A percentile compares a stretch with the other conserved stretches of the same genome.
Conservation (phyloP, 2,329 filamentous ascomycete genomes). For the Endocalyx cinctus region DNA sequence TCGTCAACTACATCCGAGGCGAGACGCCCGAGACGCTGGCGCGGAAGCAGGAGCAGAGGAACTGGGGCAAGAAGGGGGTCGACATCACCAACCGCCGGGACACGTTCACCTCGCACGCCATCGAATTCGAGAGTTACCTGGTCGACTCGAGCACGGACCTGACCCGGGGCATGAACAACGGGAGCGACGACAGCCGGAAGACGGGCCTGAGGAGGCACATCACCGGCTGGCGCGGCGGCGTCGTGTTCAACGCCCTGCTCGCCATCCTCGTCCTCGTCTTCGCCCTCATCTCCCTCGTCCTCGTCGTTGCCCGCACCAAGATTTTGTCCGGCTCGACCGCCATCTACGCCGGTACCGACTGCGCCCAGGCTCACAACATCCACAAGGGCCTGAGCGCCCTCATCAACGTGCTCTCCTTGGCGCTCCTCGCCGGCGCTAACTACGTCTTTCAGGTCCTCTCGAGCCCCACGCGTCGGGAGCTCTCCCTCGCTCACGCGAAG, state of each 20-base stretch:
- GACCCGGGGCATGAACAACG: slow-evolving; percentile 14
- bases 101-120: slow-evolving; percentile 29
- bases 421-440: slow-evolving; percentile 45
- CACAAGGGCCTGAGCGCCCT: slow-evolving; percentile 38
- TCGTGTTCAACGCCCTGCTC: slow-evolving; percentile 39
- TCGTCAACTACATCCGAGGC: slow-evolving; percentile 50
- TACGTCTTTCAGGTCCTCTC: slow-evolving; percentile 51
- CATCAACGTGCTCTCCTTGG: slow-evolving; percentile 39
- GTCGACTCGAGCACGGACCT: slow-evolving; percentile 18
- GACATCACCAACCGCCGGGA: slow-evolving; percentile 26
- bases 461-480: slow-evolving; percentile 47
- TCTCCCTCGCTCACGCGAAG: slow-evolving; percentile 40
- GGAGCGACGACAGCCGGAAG: slow-evolving; percentile 23
- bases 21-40: slow-evolving; percentile 51
- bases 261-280: slow-evolving; percentile 32
- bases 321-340: slow-evolving; percentile 30
- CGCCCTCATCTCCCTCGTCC: slow-evolving; percentile 34
- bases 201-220: slow-evolving; percentile 24
- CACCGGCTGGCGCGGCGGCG: slow-evolving; percentile 44
- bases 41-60: slow-evolving; percentile 34
- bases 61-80: slow-evolving; percentile 28
- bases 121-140: slow-evolving; percentile 32
- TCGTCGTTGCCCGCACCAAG: slow-evolving; percentile 30
- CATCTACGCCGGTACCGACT: slow-evolving; percentile 36
- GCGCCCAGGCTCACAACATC: slow-evolving; percentile 30